phyloP scores from a whole-genome alignment of 2,329 filamentous ascomycete genomes.

The Aspergillus cejpii region DNA sequence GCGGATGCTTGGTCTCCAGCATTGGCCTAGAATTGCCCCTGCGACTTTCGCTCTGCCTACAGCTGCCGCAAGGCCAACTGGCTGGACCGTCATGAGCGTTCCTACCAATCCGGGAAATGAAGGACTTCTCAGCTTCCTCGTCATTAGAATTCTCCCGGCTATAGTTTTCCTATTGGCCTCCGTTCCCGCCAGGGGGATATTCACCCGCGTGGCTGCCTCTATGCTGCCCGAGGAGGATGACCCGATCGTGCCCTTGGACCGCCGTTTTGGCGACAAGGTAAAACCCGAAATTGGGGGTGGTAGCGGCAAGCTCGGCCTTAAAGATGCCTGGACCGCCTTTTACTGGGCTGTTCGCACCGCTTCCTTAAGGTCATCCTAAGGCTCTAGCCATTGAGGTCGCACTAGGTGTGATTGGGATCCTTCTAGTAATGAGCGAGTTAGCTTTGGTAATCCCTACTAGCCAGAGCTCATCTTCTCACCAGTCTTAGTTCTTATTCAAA shows the following conservation, averaged over 20 bases:
- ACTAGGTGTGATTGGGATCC: not conserved
- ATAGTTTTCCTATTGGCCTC: constrained; percentile 57
- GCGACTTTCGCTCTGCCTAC: constrained; percentile 38
- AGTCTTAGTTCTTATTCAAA: not conserved
- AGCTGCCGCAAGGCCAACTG: not conserved
- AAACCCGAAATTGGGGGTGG: constrained; percentile 66
- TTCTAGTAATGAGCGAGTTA: not conserved
- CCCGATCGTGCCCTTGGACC: constrained; percentile 84
- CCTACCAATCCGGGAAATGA: constrained; percentile 6
- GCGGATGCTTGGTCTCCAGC: constrained; percentile 61
- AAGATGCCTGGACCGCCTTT: constrained; percentile 75
- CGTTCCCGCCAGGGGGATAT: constrained; percentile 68
- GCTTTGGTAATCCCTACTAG: not conserved
- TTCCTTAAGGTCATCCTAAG: constrained; percentile 72
- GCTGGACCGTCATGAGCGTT: not conserved
- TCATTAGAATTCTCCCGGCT: not conserved
- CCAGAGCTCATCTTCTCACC: not conserved
- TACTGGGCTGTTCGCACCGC: constrained; percentile 64
- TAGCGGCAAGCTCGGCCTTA: constrained; percentile 61
- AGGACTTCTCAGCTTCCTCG: constrained; percentile 38
- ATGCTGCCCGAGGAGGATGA: constrained; percentile 75
- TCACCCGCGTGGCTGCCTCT: constrained; percentile 79
- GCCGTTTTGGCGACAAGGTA: constrained; percentile 70
- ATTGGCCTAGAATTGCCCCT: constrained; percentile 65
- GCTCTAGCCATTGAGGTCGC: constrained; percentile 52